Evolutionary conservation across 306 rosid genomes (phyloP).

Genomic region (Rosa persica): DNA sequence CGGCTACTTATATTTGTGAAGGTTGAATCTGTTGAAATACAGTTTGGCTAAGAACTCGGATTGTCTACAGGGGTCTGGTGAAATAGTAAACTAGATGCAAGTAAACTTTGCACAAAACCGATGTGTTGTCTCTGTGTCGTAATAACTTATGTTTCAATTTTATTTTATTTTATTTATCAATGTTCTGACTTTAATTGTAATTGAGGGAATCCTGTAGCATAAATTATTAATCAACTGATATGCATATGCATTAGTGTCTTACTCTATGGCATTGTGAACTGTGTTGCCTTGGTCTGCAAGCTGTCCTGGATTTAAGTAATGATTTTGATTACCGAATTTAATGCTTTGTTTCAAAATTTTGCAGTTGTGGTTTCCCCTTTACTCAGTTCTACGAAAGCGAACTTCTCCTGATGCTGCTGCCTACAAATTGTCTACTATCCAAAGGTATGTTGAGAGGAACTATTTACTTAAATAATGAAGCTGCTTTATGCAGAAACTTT

Average conservation of each 20-base stretch:
- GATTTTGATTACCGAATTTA: background rate
- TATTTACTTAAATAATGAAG: constrained; percentile 3
- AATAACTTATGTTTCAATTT: background rate
- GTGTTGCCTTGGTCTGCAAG: background rate
- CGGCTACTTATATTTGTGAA: constrained; percentile 3
- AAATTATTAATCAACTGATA: background rate
- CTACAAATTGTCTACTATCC: constrained; percentile 34
- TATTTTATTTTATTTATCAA: background rate
- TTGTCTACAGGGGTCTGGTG: background rate
- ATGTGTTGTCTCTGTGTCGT: background rate
- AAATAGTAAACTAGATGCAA: background rate
- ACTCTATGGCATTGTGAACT: background rate
- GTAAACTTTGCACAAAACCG: background rate
- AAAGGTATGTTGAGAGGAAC: constrained; percentile 46
- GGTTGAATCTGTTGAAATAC: background rate
- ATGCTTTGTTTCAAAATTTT: constrained; percentile 27
- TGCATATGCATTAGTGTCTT: background rate
- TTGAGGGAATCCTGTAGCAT: background rate
- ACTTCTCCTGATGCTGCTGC: constrained; percentile 30
- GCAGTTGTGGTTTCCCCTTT: constrained; percentile 94
- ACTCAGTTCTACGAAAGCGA: constrained; percentile 49
- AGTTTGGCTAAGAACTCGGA: background rate
- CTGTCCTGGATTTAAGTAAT: background rate
- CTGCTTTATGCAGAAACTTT: constrained; percentile 2
- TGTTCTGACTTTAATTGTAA: background rate